Evolutionary conservation across 1,284 basidiomycete species (phyloP), one percentile per base, ranked within the genome.

Genomic region (Puccinia triticina): DNA sequence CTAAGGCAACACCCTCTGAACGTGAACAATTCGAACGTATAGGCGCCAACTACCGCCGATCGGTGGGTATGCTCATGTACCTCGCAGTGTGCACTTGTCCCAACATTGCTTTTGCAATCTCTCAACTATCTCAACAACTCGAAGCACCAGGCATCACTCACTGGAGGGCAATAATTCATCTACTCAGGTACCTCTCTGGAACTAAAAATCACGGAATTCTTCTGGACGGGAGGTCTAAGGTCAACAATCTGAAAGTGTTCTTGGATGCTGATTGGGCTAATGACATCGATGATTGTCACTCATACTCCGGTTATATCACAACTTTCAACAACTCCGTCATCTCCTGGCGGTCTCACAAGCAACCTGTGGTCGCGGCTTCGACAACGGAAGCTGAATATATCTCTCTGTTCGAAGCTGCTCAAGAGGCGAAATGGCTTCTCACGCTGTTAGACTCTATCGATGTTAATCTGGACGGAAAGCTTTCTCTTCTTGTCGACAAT

Each of bases 401-500:
- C 1, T 5, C 55, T 12, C 43, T 73, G 12, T 37, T 37, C 5
- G 64, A 67, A 67, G 64, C 5, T 34, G 64, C 3, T 2, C 64
- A 67, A 67, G 64, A 67, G 40, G 32, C 64, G 10, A 67, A 14
- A 7, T 67, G 64, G 64, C 32, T 67, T 40, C 2, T 5, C 2
- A 3, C 8, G 32, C 32, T 67, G 10, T 11, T 67, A 4, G 12
- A 14, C 21, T 67, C 32, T 3, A 2, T 67, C 18, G 14, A 16
- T 23, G 14, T 37, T 10, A 37, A 16, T 7, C 37, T 43, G 8
- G 10, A 7, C 2, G 7, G 18, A 2, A 11, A 43, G 3, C 2
- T 43, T 23, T 2, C 4, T 16, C 50, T 75, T 18, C 37, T 34
- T 16, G 26, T 48, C 43, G 83, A 84, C 69, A 84, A 84, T 64